These are phyloP conservation scores for Letharia lupina DNA, from an alignment of 495 filamentous ascomycete genomes.

Conservation along the genomic window DNA sequence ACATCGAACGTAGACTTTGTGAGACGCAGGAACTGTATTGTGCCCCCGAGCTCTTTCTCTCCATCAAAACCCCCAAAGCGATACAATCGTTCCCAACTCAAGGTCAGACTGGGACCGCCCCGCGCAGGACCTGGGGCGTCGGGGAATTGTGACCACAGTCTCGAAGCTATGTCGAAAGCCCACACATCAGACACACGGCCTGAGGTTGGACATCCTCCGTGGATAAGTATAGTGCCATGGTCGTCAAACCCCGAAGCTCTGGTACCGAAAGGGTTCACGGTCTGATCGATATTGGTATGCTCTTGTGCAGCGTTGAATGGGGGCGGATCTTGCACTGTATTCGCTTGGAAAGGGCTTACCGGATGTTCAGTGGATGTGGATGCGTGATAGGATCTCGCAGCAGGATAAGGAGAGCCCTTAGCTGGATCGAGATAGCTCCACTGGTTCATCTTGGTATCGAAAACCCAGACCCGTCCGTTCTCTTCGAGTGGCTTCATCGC, in stretches of 20 bases:
- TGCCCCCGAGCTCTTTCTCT: conserved; percentile 51
- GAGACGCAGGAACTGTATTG: conserved; percentile 42
- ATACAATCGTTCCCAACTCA: conserved; percentile 50
- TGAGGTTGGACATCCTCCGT: conserved; percentile 58
- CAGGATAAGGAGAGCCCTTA: conserved; percentile 21
- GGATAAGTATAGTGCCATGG: conserved; percentile 53
- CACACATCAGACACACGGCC: conserved; percentile 58
- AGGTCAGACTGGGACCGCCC: conserved; percentile 55
- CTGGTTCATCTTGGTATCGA: conserved; percentile 28
- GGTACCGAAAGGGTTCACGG: conserved; percentile 12
- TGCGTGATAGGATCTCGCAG: conserved; percentile 21
- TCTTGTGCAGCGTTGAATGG: background rate
- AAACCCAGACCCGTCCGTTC: conserved; percentile 42
- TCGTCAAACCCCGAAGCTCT: conserved; percentile 32
- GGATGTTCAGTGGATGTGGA: conserved; percentile 23
- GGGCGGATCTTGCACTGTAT: background rate
- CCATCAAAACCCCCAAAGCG: conserved; percentile 71
- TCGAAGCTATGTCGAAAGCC: conserved; percentile 54
- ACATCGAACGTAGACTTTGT: conserved; percentile 20
- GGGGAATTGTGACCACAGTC: conserved; percentile 54
- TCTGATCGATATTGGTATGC: background rate
- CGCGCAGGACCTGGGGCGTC: conserved; percentile 51
- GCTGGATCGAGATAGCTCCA: conserved; percentile 23
- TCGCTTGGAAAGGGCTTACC: background rate
- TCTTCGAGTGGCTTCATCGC: conserved; percentile 49